Base-by-base conservation (phyloP, 352 stramenopile species). In the Globisporangium okanoganense region DNA sequence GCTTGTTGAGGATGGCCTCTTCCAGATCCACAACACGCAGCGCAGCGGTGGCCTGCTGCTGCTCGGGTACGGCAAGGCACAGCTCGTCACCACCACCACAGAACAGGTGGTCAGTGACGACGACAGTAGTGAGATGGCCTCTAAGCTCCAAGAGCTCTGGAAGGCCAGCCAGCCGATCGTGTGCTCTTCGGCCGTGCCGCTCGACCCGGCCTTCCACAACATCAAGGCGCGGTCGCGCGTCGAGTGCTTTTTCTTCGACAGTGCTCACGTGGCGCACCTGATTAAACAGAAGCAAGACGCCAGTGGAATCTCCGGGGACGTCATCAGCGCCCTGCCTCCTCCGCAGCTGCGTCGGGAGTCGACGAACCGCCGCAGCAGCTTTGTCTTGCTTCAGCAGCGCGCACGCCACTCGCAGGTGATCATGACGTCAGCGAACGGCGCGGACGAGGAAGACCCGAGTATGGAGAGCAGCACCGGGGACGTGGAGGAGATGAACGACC, bases 191-290 rank as follows among this genome's bases (percentile, higher is more conserved):
- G 53, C 38, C 10, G 64, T 61, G 31, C 57, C 62, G 3, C 63
- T 72, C 7, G 58, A 68, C 3, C 36, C 64, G 20, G 40, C 6
- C 24, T 73, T 73, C 22, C 25, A 65, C n/a, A 69, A 74, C 44
- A 43, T 79, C 33, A 64, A 79, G 60, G 80, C 80, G 10, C 57
- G 67, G 2, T 76, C 72, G 12, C 66, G 62, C 9, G 76, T 84
- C 14, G 76, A 86, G 48, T 90, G 80, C 27, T 88, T 81, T 54
- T 87, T 77, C 58, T 63, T 90, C 16, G 78, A 85, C 24, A 51
- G 57, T 0, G 48, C 5, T 2, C 66, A 81, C 69, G 45, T 85
- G 51, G 58, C 53, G 5, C 58, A 69, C 31, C 31, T 55, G 22
- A 54, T 67, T 13, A 41, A 22, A n/a, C 40, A 49, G 5, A 6